Base-by-base conservation (phyloP, 225 moss, liverwort and hornwort species). In the Anthoceros angustus region DNA sequence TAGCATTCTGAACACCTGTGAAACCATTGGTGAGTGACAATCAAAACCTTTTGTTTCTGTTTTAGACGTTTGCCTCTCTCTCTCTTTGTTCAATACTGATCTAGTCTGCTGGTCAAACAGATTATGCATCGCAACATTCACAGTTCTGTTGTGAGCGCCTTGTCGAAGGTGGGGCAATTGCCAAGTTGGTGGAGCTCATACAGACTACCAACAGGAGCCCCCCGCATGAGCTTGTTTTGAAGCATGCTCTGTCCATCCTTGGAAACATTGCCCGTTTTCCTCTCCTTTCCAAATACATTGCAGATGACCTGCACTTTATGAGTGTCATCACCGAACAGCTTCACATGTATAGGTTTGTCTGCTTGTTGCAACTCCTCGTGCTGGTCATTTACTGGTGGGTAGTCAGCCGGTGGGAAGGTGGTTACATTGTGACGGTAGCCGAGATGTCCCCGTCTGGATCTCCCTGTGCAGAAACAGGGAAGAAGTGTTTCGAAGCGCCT, bases 151-250 rank as follows among this genome's bases (percentile, higher is more conserved):
- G 90, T 75, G 87, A 85, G 64, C 75, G 80, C 42, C 68, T 90
- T 70, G 87, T 82, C 64, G 77, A 82, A 71, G 83, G 80, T 70
- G 90, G 90, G 61, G 90, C 90, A 42, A 81, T 87, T 25, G 68
- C 40, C 18, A 85, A 83, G 68, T 67, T 90, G 43, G 61, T 87
- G 68, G 71, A 75, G 67, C 74, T 90, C 40, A 87, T 90, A 69
- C 87, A 83, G 76, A 90, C 85, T 6, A 83, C 83, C 40, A 87
- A 90, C 68, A 81, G 90, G 40, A 90, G 90, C 61, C 81, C 90
- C 38, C 90, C 87, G 10, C 85, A 85, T 42, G 87, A 90, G 74
- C 87, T 87, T 76, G 90, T 90, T 41, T 77, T 90, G 46, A 90
- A 90, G 81, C 90, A 87, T 66, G 85, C 90, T 18, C 83, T 90